Base-by-base conservation (phyloP, 164 flowering plant genomes). In the Sedum album region DNA sequence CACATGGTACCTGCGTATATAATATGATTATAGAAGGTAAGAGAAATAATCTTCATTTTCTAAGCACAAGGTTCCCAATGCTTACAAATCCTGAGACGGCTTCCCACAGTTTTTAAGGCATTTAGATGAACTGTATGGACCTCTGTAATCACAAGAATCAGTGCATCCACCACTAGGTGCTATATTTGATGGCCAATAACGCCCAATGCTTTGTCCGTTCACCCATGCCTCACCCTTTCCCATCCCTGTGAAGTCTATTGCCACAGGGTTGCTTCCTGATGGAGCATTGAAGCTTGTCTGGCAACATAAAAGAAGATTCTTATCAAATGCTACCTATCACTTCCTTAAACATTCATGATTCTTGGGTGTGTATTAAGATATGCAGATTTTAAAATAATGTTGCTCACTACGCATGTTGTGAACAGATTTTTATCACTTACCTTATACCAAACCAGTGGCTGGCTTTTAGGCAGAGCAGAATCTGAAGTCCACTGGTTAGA, bases 151-250 rank as follows among this genome's bases (percentile, higher is more conserved):
- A 79, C 99, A 95, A 18, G 82, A 76, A 39, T 75, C 70, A 2
- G 82, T 68, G 78, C 99, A 92, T 60, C 91, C 93, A 67, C 73
- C 69, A 65, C 75, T 82, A 60, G 87, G 74, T 69, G 97, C 69
- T 21, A 66, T 66, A 66, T 80, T 65, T 31, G 85, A 70, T 46
- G 99, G 97, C 97, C 97, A 95, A 72, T 82, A 95, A 38, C 97
- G 94, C 41, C 99, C 99, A 57, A 92, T 90, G 87, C 97, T 89
- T 66, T 90, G 90, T 30, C 97, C 99, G 66, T 95, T 95, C 66
- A 95, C 85, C 99, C 99, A 95, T 39, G 99, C 99, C 74, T 86
- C 90, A 31, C 97, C 98, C 72, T 91, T 92, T 10, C 96, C 97
- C 90, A 92, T 75, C 42, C 96, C 93, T 0, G 86, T 82, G 70